A percentile compares a stretch with the other conserved stretches of the same genome.
These are phyloP conservation scores for Citrullus colocynthis DNA, from an alignment of 306 rosid genomes.

Conservation along the genomic window DNA sequence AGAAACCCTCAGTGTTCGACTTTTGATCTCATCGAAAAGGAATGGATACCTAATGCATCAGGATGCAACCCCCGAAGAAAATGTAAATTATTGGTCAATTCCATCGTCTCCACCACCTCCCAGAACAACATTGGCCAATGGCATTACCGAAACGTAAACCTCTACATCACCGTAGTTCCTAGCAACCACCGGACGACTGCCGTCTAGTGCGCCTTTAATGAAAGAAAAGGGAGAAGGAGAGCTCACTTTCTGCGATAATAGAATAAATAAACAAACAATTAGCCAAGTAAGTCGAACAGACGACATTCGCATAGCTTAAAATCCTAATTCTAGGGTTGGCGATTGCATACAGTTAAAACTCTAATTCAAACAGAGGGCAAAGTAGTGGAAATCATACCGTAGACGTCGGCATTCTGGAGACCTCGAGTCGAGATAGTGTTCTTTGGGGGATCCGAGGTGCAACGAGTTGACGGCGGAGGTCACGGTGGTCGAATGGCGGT, in stretches of 20 bases:
- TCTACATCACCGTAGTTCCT: slow-evolving; percentile 54
- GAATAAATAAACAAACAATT: background rate
- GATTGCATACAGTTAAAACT: background rate
- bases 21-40: slow-evolving; percentile 64
- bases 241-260: slow-evolving; percentile 38
- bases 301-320: background rate
- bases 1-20: slow-evolving; percentile 17
- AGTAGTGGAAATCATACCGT: slow-evolving; percentile 26
- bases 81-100: slow-evolving; percentile 46
- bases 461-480: slow-evolving; percentile 61
- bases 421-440: slow-evolving; percentile 52
- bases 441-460: slow-evolving; percentile 75
- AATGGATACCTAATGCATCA: slow-evolving; percentile 83
- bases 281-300: background rate
- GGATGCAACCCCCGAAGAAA: slow-evolving; percentile 72
- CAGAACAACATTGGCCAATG: slow-evolving; percentile 25
- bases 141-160: slow-evolving; percentile 51
- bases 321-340: slow-evolving; percentile 9
- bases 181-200: slow-evolving; percentile 53
- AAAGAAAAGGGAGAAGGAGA: slow-evolving; percentile 68
- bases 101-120: slow-evolving; percentile 26
- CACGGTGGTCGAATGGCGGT: slow-evolving; percentile 24
- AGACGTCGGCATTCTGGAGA: slow-evolving; percentile 67
- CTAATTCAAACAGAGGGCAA: background rate
- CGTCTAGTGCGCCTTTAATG: slow-evolving; percentile 59